Base-by-base conservation (phyloP, 2,329 filamentous ascomycete species). In the Hypoxylon sp. region DNA sequence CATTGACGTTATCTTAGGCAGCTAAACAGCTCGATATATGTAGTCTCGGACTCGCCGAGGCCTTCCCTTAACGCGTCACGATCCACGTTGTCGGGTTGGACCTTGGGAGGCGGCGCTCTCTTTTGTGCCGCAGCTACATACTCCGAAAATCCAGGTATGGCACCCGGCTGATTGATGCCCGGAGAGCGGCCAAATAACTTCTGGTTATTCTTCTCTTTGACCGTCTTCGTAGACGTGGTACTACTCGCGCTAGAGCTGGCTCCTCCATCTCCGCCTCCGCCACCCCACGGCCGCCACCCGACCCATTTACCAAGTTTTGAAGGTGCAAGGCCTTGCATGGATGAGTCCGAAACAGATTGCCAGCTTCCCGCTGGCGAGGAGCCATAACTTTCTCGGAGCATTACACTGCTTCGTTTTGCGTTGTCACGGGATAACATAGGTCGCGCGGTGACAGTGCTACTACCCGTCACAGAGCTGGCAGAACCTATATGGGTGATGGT, bases 91-190 rank as follows among this genome's bases (percentile, higher is more conserved):
- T 86, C 83, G 0, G 90, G 81, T 14, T 85, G 84, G 9, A 91
- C 85, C 63, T 84, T 85, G 34, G 84, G 82, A 2, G 87, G 85
- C 1, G 86, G 80, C 34, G 77, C 82, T 77, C 79, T 86, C 74
- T 77, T 86, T 77, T 79, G 86, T 74, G 78, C 81, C 0, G 81
- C 78, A 1, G 81, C 79, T 77, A 83, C 82, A 70, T 85, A 87
- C 59, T 86, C 82, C 25, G 87, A 83, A 69, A 95, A 91, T 0
- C 92, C 92, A 0, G 91, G 87, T 45, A 96, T 90, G 0, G 88
- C 84, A 0, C 92, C 92, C 1, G 87, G 84, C 75, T 95, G 92
- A 73, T 96, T 96, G 74, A 96, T 93, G 0, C 92, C 92, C 1
- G 91, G 87, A 3, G 86, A 79, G 45, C 92, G 83, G 45, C 81